Evolutionary conservation across 192 early-diverging fungal species (phyloP).

Genomic region (Paraglomus brasilianum): DNA sequence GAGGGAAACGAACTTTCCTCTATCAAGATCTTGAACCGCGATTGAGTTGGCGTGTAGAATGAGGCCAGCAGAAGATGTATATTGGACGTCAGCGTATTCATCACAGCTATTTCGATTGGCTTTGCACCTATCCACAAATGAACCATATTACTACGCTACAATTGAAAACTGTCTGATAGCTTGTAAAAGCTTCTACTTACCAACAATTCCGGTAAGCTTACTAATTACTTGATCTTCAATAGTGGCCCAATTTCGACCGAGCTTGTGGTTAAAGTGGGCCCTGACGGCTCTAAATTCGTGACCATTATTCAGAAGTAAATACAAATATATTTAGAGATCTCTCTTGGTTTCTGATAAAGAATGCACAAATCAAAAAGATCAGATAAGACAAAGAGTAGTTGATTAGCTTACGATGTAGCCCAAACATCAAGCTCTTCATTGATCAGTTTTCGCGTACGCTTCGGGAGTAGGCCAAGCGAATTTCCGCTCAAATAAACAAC

Average conservation of each 20-base stretch:
- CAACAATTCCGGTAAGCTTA: conserved; percentile 77
- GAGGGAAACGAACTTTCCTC: conserved; percentile 94
- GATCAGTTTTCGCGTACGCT: conserved; percentile 60
- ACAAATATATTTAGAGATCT: neutral
- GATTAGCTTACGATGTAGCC: conserved; percentile 56
- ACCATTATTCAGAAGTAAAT: neutral
- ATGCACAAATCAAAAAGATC: conserved; percentile 12
- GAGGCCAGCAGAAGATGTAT: conserved; percentile 87
- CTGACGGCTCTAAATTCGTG: conserved; percentile 66
- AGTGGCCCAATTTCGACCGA: conserved; percentile 81
- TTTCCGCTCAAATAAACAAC: conserved; percentile 92
- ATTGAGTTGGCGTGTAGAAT: conserved; percentile 84
- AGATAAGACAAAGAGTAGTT: neutral
- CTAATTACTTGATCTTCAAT: conserved; percentile 77
- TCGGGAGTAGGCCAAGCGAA: conserved; percentile 88
- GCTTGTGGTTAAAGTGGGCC: conserved; percentile 85
- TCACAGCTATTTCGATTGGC: conserved; percentile 78
- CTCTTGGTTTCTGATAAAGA: neutral
- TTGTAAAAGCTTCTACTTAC: conserved; percentile 39
- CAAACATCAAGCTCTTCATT: conserved; percentile 90
- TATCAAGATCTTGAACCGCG: conserved; percentile 82
- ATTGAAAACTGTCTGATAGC: neutral
- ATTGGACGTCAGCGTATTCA: conserved; percentile 93
- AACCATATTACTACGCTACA: neutral
- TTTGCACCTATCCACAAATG: conserved; percentile 58